Evolutionary conservation across 169 alveolate species (phyloP), one percentile per base, ranked within the genome.

Genomic region (Plasmodium vivax): DNA sequence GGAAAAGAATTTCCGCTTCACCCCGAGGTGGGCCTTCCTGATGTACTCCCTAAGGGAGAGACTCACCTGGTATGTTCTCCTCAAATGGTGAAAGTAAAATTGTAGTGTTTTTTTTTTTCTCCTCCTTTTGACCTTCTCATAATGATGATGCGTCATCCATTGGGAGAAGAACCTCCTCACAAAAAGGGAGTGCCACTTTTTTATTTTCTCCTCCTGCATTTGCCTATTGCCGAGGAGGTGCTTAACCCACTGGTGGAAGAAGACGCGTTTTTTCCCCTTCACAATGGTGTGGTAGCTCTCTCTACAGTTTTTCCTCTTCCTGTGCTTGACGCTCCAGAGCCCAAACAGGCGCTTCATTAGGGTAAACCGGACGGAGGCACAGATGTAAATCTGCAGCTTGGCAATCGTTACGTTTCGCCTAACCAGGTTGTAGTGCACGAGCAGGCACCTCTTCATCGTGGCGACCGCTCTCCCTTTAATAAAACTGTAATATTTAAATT

Each of bases 351-450:
- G 16, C 41, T 51, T 73, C 71, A 85, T 32, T 54, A 56, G 43
- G 58, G 23, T 85, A 23, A 47, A 85, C 30, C 81, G 93, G 0
- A 85, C 36, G 8, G 93, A 85, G 9, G 79, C 54, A 51, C 62
- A 73, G n/a, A 85, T 85, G 62, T 85, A 68, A 9, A 85, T 3
- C 81, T 85, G 93, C 68, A 85, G 16, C 62, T 75, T 85, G 3
- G 58, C 36, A 9, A 85, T 34, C 36, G 80, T 73, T 16, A 12
- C 27, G 43, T 85, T 85, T 14, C 81, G 77, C 27, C 75, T 85
- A n/a, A 85, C 45, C 1, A 85, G 32, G 30, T 85, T 85, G 45
- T 85, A 85, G 68, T 74, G 81, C 56, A 85, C 80, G 43, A 74
- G 47, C 45, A 85, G 30, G 36, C 80, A 85, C 62, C 75, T 85